Evolutionary conservation across 2,329 filamentous ascomycete genomes (phyloP).

Genomic region (Talaromyces atroroseus): DNA sequence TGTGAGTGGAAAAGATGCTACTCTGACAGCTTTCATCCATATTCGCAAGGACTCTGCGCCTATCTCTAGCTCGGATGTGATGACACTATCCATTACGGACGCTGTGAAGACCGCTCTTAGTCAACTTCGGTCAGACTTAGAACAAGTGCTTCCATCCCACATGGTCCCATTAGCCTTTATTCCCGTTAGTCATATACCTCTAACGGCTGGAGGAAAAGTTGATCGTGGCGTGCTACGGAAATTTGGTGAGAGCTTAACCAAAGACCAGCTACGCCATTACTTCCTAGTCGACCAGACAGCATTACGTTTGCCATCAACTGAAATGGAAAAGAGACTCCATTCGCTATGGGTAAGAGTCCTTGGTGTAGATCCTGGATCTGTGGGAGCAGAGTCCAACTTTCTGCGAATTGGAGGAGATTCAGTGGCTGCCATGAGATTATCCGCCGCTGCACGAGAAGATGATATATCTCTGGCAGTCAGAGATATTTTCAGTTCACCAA

Average conservation of each 20-base stretch:
- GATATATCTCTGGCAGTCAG: not conserved
- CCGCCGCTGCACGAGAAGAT: not conserved
- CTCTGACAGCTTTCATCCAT: not conserved
- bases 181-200: not conserved
- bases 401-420: constrained; percentile 28
- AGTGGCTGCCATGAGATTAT: constrained; percentile 21
- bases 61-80: not conserved
- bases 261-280: not conserved
- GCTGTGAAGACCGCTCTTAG: not conserved
- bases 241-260: not conserved
- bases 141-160: not conserved
- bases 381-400: constrained; percentile 23
- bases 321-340: constrained; percentile 12
- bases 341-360: constrained; percentile 19
- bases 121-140: not conserved
- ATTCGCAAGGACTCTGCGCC: not conserved
- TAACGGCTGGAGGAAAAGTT: not conserved
- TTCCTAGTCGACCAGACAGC: not conserved
- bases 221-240: constrained; percentile 11
- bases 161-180: constrained; percentile 4
- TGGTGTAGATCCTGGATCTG: constrained; percentile 13
- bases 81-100: not conserved
- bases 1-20: not conserved
- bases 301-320: constrained; percentile 1
- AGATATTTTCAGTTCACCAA: not conserved